Evolutionary conservation across 306 rosid genomes (phyloP).

Genomic region (Quillaja saponaria): DNA sequence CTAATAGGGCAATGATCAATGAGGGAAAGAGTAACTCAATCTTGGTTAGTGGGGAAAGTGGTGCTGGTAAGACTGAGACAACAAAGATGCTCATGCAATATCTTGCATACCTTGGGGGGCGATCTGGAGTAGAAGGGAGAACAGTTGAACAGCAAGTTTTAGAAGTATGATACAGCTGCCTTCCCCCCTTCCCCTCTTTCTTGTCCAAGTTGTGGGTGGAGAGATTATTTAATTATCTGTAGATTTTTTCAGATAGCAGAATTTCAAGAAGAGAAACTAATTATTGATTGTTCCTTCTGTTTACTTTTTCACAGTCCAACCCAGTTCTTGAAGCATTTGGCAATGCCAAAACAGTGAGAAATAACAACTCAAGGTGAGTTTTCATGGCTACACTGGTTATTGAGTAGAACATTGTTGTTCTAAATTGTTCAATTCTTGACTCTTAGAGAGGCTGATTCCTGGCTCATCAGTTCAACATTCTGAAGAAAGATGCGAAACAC

Average conservation of each 20-base stretch:
- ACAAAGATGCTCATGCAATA: constrained; percentile 99
- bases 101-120: constrained; percentile 98
- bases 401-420: constrained; percentile 20
- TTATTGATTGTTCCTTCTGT: constrained; percentile 37
- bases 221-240: constrained; percentile 24
- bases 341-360: constrained; percentile 97
- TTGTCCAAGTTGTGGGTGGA: background rate
- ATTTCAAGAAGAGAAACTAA: constrained; percentile 13
- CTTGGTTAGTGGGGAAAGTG: constrained; percentile 98
- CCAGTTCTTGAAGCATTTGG: constrained; percentile 99
- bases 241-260: too few species aligned
- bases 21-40: constrained; percentile 99
- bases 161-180: constrained; percentile 61
- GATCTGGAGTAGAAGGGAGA: constrained; percentile 99
- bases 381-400: constrained; percentile 22
- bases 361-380: constrained; percentile 95
- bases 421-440: too few species aligned
- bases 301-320: constrained; percentile 74
- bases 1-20: constrained; percentile 85
- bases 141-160: constrained; percentile 99
- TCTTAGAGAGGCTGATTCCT: too few species aligned
- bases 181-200: background rate
- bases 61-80: constrained; percentile 99
- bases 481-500: too few species aligned
- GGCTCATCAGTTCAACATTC: too few species aligned